A percentile compares a stretch with the other conserved stretches of the same genome.
These are phyloP conservation scores for Scenedesmus sp. DNA, from an alignment of 163 green algal genomes.

Conservation along the genomic window DNA sequence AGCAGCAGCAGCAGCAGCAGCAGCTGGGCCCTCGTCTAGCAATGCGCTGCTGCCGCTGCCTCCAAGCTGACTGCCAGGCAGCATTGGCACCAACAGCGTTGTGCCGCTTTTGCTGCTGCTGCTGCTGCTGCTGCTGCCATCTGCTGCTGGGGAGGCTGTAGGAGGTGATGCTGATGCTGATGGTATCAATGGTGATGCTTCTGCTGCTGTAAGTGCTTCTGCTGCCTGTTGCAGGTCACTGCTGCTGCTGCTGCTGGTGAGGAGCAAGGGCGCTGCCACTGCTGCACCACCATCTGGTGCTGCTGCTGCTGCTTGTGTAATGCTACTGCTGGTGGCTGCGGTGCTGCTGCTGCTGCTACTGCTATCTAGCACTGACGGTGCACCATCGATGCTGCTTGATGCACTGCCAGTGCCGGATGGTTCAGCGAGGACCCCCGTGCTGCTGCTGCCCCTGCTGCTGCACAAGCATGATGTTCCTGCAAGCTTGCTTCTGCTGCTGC, in stretches of 20 bases:
- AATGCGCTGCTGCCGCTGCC: neutral
- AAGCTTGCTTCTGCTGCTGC: constrained; percentile 20
- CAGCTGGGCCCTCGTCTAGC: neutral
- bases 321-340: neutral
- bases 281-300: neutral
- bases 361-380: neutral
- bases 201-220: neutral
- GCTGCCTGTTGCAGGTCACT: neutral
- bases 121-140: neutral
- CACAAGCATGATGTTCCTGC: neutral
- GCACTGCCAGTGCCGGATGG: constrained; percentile 7
- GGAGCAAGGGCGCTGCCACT: neutral
- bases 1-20: neutral
- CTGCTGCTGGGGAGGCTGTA: neutral
- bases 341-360: neutral
- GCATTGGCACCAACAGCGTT: neutral
- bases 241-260: neutral
- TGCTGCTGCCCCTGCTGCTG: neutral
- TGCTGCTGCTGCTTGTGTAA: neutral
- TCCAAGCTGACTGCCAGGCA: too few species aligned
- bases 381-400: neutral
- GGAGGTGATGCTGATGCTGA: neutral
- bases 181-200: neutral
- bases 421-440: neutral
- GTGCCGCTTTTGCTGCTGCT: neutral